Evolutionary conservation across 768 basidiomycete genomes (phyloP), one percentile per base, ranked within the genome.

Genomic region (Leccinellum rugosiceps): DNA sequence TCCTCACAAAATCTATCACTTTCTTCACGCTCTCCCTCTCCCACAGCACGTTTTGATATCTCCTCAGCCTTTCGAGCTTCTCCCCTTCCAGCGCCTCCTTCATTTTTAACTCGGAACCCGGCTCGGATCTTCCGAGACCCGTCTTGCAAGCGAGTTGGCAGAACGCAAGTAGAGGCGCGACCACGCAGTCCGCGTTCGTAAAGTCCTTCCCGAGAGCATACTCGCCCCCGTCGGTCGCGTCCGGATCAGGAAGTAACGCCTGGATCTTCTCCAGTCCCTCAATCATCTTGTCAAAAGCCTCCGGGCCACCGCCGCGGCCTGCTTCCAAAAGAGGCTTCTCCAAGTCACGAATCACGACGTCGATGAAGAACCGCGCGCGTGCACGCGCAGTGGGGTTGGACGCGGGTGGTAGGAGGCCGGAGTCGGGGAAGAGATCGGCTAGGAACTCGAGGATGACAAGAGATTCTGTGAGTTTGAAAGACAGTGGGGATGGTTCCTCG

Each of bases 151-250:
- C 25, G 25, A 25, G 25, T 25, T 25, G 25, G 25, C 25, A 25
- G 25, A 25, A 25, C 25, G 35, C n/a, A 31, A 14, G 62, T 74
- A 84, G 80, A 4, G 87, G 85, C 9, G 76, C 74, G 26, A 84
- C 68, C 1, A 80, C 80, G 21, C 81, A 80, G 62, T 87, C 87
- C 3, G 85, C 86, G 55, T 80, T 80, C 31, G 79, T 83, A 68
- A 77, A 88, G 52, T 79, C 73, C 25, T 72, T 66, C 8, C 75
- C 76, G 15, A 75, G 51, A 3, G 65, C 65, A n/a, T 56, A 66
- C 66, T 62, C 81, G 47, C 71, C 81, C 0, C 59, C 68, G 35
- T 81, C 79, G 2, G 79, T 7, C 51, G 21, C 26, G 10, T 64
- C 68, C 84, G 84, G 38, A 84, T 62, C 30, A 2, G 59, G 52